phyloP scores from a whole-genome alignment of 2,329 filamentous ascomycete genomes.

The Ascomycota sp. region DNA sequence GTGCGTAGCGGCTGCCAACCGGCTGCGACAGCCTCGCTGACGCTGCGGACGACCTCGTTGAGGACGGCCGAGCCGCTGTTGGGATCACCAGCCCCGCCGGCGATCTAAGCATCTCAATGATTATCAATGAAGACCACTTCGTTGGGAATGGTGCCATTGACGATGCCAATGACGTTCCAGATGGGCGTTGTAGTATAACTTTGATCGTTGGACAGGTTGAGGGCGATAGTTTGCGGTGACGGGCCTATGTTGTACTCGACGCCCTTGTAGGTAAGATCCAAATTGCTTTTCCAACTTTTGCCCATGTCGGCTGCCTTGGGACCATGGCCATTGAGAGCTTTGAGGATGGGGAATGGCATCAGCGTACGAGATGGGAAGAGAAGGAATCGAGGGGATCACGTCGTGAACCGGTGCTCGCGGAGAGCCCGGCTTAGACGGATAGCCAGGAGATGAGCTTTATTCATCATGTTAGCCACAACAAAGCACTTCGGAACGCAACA shows the following conservation, averaged over 20 bases:
- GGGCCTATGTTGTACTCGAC: conserved; percentile 75
- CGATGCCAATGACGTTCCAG: conserved; percentile 82
- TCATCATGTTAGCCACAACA: not conserved
- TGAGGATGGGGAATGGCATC: conserved; percentile 79
- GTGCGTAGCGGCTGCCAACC: conserved; percentile 50
- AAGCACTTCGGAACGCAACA: too few relatives aligned
- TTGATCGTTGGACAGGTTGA: conserved; percentile 63
- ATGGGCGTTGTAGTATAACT: conserved; percentile 63
- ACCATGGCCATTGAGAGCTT: conserved; percentile 74
- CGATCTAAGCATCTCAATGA: conserved; percentile 78
- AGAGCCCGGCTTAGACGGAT: conserved; percentile 77
- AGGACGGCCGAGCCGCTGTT: conserved; percentile 65
- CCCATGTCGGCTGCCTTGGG: conserved; percentile 57
- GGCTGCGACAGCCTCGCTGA: conserved; percentile 47
- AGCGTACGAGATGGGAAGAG: conserved; percentile 70
- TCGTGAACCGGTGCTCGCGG: conserved; percentile 51
- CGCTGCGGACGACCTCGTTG: conserved; percentile 58
- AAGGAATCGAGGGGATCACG: conserved; percentile 68
- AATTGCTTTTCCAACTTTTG: conserved; percentile 46
- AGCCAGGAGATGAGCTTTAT: conserved; percentile 61
- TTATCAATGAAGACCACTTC: conserved; percentile 86
- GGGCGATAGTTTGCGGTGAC: conserved; percentile 46
- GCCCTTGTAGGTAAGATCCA: conserved; percentile 59
- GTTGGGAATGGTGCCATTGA: conserved; percentile 70
- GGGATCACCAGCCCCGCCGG: conserved; percentile 64